Conservation (phyloP, 306 rosid species). For the Comarum palustre region DNA sequence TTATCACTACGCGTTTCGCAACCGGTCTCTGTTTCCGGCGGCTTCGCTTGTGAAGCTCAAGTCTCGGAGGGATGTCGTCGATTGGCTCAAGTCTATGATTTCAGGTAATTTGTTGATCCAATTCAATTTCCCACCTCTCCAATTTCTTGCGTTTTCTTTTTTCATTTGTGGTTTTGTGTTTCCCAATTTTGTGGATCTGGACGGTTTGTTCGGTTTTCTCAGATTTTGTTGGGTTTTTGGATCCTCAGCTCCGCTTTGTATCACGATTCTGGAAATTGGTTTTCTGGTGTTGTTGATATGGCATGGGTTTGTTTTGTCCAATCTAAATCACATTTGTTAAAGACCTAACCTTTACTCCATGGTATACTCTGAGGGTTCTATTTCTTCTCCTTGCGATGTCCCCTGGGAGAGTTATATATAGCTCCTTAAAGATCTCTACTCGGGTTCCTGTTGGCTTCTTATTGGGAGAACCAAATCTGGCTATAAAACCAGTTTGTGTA, state of each 20-base stretch:
- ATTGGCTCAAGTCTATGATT: constrained; percentile 66
- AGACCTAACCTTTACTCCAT: not conserved
- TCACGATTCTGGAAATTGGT: not conserved
- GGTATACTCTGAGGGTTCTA: too few species aligned
- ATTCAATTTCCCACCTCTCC: not conserved
- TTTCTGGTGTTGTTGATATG: not conserved
- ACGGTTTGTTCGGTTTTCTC: too few species aligned
- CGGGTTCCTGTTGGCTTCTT: not conserved
- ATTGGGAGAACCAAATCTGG: not conserved
- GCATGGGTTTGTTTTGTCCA: not conserved
- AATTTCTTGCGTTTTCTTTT: not conserved
- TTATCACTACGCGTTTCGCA: constrained; percentile 47
- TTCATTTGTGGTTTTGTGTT: not conserved
- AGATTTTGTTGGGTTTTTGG: too few species aligned
- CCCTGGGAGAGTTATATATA: too few species aligned
- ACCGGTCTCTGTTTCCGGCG: constrained; percentile 24
- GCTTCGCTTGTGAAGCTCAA: constrained; percentile 49
- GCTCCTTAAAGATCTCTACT: too few species aligned
- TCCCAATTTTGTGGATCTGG: not conserved
- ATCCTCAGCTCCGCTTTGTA: not conserved
- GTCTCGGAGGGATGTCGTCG: constrained; percentile 68
- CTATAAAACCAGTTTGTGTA: not conserved
- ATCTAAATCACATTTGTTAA: not conserved
- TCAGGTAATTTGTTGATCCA: constrained; percentile 45
- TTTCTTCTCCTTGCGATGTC: not conserved